A percentile compares a stretch with the other conserved stretches of the same genome.
Evolutionary conservation across 352 stramenopile species (phyloP).

Genomic region (Globisporangium recalcitrans): DNA sequence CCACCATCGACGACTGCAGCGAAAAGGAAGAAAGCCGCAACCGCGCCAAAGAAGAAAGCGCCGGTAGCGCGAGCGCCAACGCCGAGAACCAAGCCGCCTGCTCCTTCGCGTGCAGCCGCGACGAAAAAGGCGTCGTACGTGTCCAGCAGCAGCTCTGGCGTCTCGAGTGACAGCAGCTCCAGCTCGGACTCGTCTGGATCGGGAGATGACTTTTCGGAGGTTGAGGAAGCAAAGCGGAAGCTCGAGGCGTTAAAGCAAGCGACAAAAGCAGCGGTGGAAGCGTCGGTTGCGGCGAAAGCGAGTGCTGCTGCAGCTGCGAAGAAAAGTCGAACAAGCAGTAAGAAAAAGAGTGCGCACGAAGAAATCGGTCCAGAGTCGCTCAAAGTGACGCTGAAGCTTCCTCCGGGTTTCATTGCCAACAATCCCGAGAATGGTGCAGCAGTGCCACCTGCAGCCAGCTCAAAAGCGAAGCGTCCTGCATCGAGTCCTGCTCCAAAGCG

Average conservation of each 20-base stretch:
- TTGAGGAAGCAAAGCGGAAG: conserved; percentile 15
- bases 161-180: conserved; percentile 41
- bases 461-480: conserved; percentile 42
- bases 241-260: conserved; percentile 17
- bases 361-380: conserved; percentile 31
- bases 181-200: conserved; percentile 43
- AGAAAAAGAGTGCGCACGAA: conserved; percentile 9
- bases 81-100: conserved; percentile 23
- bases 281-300: conserved; percentile 16
- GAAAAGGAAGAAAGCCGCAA: conserved; percentile 14
- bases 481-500: conserved; percentile 34
- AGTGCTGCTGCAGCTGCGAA: conserved; percentile 20
- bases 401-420: conserved; percentile 41
- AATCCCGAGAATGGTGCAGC: conserved; percentile 12
- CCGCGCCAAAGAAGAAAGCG: conserved; percentile 14
- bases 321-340: conserved; percentile 17
- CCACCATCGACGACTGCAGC: conserved; percentile 13
- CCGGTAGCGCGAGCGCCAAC: conserved; percentile 10
- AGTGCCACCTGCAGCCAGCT: conserved; percentile 10
- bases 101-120: conserved; percentile 30
- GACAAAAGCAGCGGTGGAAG: conserved; percentile 22
- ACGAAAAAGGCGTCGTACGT: conserved; percentile 20
- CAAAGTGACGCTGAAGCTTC: conserved; percentile 57
- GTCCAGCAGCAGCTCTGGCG: conserved; percentile 44
- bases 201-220: conserved; percentile 35